Evolutionary conservation across 2,329 filamentous ascomycete genomes (phyloP).

Genomic region (Tolypocladium cylindrosporum): DNA sequence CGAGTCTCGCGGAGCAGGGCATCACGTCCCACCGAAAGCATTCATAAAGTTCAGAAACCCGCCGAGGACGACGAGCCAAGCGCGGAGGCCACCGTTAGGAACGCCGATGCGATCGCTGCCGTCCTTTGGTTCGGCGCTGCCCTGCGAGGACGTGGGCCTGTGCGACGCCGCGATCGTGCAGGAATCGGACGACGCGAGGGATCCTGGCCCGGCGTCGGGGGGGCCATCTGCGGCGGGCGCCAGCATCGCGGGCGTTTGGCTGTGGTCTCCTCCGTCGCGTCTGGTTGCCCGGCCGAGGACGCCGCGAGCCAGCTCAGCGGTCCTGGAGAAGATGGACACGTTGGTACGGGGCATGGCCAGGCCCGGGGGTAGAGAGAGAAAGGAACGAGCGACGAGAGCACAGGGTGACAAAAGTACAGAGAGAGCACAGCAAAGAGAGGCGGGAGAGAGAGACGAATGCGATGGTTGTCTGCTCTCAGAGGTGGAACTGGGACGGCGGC

Average conservation of each 20-base stretch:
- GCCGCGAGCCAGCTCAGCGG: neutral
- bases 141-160: neutral
- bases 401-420: neutral
- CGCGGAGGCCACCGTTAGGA: slow-evolving; percentile 16
- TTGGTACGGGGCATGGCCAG: neutral
- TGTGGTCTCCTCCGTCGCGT: neutral
- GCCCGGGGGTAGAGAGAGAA: neutral
- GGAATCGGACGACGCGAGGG: neutral
- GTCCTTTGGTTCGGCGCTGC: neutral
- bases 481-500: neutral
- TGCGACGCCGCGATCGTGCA: neutral
- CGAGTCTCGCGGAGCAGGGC: neutral
- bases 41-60: slow-evolving; percentile 17
- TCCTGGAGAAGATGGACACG: neutral
- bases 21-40: slow-evolving; percentile 14
- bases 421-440: neutral
- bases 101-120: neutral
- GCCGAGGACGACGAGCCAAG: slow-evolving; percentile 21
- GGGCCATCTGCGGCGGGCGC: slow-evolving; percentile 4
- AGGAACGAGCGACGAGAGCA: too few relatives aligned
- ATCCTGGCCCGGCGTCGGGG: neutral
- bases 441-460: neutral
- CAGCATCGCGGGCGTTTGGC: neutral
- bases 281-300: neutral
- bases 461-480: neutral